Evolutionary conservation across 2,329 filamentous ascomycete species (phyloP).

Genomic region (Alternaria sp.): DNA sequence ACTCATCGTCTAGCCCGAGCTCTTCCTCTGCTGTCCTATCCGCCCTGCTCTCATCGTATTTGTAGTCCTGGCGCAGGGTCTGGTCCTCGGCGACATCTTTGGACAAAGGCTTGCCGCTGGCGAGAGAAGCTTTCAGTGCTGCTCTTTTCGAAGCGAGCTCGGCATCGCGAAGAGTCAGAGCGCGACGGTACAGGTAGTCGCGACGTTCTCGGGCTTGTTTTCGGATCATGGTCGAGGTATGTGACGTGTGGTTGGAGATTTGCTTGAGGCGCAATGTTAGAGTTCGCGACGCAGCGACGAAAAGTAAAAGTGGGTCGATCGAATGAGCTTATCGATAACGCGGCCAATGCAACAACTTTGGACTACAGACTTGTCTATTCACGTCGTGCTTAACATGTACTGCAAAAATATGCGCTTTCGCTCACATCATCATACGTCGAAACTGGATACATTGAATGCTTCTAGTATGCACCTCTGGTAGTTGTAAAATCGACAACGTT

Average conservation of each 20-base stretch:
- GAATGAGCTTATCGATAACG: conserved; percentile 16
- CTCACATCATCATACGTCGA: background rate
- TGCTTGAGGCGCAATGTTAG: background rate
- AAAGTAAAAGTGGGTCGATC: conserved; percentile 16
- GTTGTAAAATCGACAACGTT: background rate
- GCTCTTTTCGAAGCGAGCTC: conserved; percentile 92
- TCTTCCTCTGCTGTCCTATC: conserved; percentile 74
- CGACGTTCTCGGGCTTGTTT: conserved; percentile 78
- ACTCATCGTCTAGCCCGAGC: conserved; percentile 86
- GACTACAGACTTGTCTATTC: background rate
- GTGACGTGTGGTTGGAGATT: background rate
- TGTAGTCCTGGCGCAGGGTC: conserved; percentile 82
- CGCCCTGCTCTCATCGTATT: conserved; percentile 85
- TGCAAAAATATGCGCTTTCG: background rate
- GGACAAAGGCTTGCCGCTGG: conserved; percentile 86
- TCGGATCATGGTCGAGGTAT: conserved; percentile 34
- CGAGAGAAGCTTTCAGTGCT: conserved; percentile 84
- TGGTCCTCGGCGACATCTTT: conserved; percentile 87
- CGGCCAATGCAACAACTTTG: conserved; percentile 5
- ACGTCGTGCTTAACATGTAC: background rate
- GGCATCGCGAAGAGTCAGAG: conserved; percentile 79
- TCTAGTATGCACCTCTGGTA: background rate
- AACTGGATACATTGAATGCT: background rate
- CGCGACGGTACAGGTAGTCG: conserved; percentile 84
- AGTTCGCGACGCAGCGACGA: conserved; percentile 12